phyloP scores from a whole-genome alignment of 2,329 filamentous ascomycete species.

The Trichothecium roseum region DNA sequence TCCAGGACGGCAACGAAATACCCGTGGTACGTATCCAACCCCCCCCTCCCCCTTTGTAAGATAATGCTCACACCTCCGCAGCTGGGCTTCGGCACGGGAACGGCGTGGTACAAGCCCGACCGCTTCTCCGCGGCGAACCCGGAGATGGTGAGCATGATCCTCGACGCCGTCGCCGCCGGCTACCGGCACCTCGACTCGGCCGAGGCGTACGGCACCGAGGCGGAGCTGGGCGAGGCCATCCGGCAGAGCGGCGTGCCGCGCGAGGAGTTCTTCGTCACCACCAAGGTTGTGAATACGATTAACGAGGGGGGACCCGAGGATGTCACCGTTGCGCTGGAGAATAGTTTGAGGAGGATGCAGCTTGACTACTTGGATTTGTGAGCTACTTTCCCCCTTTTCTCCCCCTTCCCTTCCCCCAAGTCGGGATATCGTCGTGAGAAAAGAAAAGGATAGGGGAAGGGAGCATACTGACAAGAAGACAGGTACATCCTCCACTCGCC shows the following conservation, averaged over 20 bases:
- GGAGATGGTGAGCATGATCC: slow-evolving; percentile 35
- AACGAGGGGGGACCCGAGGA: slow-evolving; percentile 29
- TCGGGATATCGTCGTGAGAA: no score
- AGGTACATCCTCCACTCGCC: slow-evolving; percentile 52
- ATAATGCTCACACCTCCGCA: slow-evolving; percentile 3
- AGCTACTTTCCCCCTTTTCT: no score
- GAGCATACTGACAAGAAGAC: no score
- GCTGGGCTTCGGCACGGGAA: slow-evolving; percentile 4
- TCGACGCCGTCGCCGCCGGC: slow-evolving; percentile 57
- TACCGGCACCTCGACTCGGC: slow-evolving; percentile 68
- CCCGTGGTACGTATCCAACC: slow-evolving; percentile 43
- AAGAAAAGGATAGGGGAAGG: no score
- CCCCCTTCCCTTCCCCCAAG: no score
- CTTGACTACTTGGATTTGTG: slow-evolving; percentile 59
- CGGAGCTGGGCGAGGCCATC: slow-evolving; percentile 63
- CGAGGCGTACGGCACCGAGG: slow-evolving; percentile 57
- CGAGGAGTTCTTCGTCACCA: slow-evolving; percentile 58
- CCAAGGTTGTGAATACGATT: slow-evolving; percentile 38
- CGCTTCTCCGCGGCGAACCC: slow-evolving; percentile 44
- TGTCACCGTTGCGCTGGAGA: slow-evolving; percentile 40
- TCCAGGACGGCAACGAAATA: slow-evolving; percentile 52
- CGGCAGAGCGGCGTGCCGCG: slow-evolving; percentile 54
- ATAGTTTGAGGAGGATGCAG: slow-evolving; percentile 54
- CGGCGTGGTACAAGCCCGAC: not conserved
- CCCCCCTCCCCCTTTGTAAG: not conserved